Evolutionary conservation across 352 stramenopile genomes (phyloP), one percentile per base, ranked within the genome.

Genomic region (Pythium vanterpoolii): DNA sequence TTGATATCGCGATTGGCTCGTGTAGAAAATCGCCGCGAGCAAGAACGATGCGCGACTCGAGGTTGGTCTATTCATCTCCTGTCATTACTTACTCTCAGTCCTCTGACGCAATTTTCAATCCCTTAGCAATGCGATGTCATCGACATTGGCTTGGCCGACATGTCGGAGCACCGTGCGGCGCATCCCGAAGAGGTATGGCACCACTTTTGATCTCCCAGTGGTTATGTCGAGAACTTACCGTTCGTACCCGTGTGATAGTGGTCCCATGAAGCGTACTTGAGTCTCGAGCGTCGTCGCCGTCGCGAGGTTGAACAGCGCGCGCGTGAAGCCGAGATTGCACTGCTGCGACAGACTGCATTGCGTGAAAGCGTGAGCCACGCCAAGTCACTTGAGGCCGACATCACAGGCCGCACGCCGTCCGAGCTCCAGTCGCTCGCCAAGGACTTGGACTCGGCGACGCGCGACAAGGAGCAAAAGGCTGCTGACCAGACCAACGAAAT

Each of bases 121-220:
- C 31, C 21, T 14, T 14, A 91, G 78, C 81, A 91, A 89, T 93
- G 83, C 58, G 83, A 93, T 54, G 68, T 85, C 21, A 91, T 93
- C 50, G 83, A 93, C 53, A 83, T 93, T 33, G 83, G 81, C 1
- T 68, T 93, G 6, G 79, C 83, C 16, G 83, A 93, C 62, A 49
- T 93, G 50, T 55, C 71, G 7, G 81, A 91, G 65, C 83, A 91
- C 49, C 79, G 77, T 14, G 72, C 77, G 6, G 72, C 77, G 19
- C 91, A 88, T 34, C 63, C 81, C 1, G 74, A 91, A 47, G 81
- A 93, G 76, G 83, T 93, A 43, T 23, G 66, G 52, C 27, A 21
- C 26, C 6, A 19, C 21, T 9, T n/a, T n/a, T n/a, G n/a, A n/a
- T n/a, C n/a, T n/a, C n/a, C n/a, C n/a, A n/a, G n/a, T n/a, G 7